Conservation (phyloP, 2,329 filamentous ascomycete species). For the Bisporella sp. region DNA sequence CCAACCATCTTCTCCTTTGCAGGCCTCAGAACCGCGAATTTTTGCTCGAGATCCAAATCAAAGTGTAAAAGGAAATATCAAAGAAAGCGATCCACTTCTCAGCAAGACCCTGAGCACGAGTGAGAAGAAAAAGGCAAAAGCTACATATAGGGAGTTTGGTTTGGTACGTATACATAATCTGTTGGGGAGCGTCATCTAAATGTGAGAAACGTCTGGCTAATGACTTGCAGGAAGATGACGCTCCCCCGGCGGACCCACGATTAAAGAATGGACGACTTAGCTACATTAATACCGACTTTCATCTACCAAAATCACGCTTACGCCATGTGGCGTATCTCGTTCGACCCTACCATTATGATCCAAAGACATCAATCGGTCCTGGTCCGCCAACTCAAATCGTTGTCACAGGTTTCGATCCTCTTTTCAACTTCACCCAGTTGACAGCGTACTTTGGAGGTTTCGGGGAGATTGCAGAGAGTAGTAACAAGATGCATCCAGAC, state of each 20-base stretch:
- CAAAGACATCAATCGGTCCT: conserved; percentile 76
- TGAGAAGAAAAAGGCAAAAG: conserved; percentile 51
- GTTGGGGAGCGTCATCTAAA: conserved; percentile 55
- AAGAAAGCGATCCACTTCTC: conserved; percentile 49
- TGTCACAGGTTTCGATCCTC: conserved; percentile 91
- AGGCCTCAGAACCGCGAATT: conserved; percentile 24
- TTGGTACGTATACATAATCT: conserved; percentile 50
- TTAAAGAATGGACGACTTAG: conserved; percentile 59
- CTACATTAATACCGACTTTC: conserved; percentile 63
- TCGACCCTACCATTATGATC: conserved; percentile 75
- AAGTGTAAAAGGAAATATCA: conserved; percentile 48
- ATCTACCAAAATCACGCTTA: conserved; percentile 63
- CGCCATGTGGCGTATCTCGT: conserved; percentile 72
- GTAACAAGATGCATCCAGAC: conserved; percentile 90
- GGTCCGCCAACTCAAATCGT: conserved; percentile 87
- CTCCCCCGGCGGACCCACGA: conserved; percentile 75
- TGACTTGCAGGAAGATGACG: conserved; percentile 68
- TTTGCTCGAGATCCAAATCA: conserved; percentile 50
- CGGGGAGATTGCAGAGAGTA: conserved; percentile 83
- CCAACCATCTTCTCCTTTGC: conserved; percentile 8
- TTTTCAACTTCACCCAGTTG: conserved; percentile 73
- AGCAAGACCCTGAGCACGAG: conserved; percentile 34
- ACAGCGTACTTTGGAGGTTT: conserved; percentile 70
- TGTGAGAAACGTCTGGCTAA: conserved; percentile 49
- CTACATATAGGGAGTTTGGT: conserved; percentile 57